Evolutionary conservation across 768 basidiomycete species (phyloP).

Genomic region (Tulasnella sp.): DNA sequence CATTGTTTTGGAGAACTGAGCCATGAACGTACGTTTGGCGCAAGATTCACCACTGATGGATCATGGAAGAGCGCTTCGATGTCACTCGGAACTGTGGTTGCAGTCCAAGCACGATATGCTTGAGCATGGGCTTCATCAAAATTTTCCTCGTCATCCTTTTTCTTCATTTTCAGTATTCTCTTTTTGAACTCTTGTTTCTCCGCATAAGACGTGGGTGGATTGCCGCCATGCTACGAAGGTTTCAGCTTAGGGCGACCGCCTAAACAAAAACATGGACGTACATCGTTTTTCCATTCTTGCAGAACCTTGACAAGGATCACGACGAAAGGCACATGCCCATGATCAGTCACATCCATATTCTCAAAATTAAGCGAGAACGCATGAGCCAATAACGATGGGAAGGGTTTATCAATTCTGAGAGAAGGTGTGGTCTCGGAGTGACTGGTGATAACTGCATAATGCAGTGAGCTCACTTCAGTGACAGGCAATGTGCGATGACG

Average conservation of each 20-base stretch:
- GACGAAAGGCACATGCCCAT: conserved; percentile 82
- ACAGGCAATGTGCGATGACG: conserved; percentile 22
- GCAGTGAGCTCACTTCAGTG: neutral
- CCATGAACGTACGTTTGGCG: conserved; percentile 27
- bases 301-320: conserved; percentile 73
- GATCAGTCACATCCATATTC: conserved; percentile 75
- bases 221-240: conserved; percentile 47
- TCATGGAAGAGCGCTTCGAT: conserved; percentile 52
- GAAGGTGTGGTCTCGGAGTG: conserved; percentile 66
- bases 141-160: conserved; percentile 87
- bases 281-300: conserved; percentile 69
- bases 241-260: neutral
- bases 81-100: conserved; percentile 54
- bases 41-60: conserved; percentile 35
- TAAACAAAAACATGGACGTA: conserved; percentile 26
- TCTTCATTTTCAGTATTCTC: conserved; percentile 44
- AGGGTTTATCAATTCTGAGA: conserved; percentile 79
- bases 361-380: conserved; percentile 58
- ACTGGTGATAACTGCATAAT: conserved; percentile 83
- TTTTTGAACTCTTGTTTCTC: conserved; percentile 75
- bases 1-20: neutral
- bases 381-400: conserved; percentile 66
- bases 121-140: conserved; percentile 89
- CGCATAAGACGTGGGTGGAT: conserved; percentile 37
- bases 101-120: conserved; percentile 68